A percentile compares a stretch with the other conserved stretches of the same genome.
phyloP scores from a whole-genome alignment of 2,329 filamentous ascomycete genomes.

The Beauveria pseudobassiana region DNA sequence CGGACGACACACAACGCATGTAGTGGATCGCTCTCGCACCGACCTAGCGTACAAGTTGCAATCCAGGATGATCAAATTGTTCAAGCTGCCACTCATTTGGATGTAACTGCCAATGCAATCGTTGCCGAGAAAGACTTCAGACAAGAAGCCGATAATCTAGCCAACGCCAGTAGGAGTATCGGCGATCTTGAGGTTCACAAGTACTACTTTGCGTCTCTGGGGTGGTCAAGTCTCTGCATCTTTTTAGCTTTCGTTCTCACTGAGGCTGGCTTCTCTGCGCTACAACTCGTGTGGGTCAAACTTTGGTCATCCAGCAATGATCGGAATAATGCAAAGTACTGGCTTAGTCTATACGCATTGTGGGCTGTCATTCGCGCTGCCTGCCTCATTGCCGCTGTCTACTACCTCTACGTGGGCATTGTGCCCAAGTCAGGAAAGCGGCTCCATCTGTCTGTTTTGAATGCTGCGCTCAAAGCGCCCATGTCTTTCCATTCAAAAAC shows the following conservation, averaged over 20 bases:
- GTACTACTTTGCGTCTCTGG: slow-evolving; percentile 11
- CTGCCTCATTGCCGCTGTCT: not conserved
- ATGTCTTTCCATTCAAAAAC: slow-evolving; percentile 8
- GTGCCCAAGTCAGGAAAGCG: slow-evolving; percentile 7
- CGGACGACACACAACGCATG: slow-evolving; percentile 7
- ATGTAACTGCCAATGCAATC: slow-evolving; percentile 10
- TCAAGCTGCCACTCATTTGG: slow-evolving; percentile 7
- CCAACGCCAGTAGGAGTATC: not conserved
- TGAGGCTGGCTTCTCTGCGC: not conserved
- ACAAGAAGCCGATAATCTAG: slow-evolving; percentile 7
- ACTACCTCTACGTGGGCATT: slow-evolving; percentile 6
- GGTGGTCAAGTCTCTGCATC: not conserved
- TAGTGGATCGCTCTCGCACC: slow-evolving; percentile 7
- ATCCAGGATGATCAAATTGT: slow-evolving; percentile 8
- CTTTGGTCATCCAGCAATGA: slow-evolving; percentile 9
- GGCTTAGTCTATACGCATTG: slow-evolving; percentile 5
- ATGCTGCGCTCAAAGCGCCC: slow-evolving; percentile 7
- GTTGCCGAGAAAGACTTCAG: slow-evolving; percentile 5
- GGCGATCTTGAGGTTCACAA: slow-evolving; percentile 11
- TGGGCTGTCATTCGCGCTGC: not conserved
- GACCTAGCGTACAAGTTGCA: slow-evolving; percentile 1
- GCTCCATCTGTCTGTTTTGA: slow-evolving; percentile 5
- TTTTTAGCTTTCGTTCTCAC: not conserved
- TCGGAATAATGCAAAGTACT: slow-evolving; percentile 3
- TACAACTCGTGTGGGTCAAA: not conserved